phyloP scores from a whole-genome alignment of 257 asterid genomes.

The Jaltomata sinuosa region DNA sequence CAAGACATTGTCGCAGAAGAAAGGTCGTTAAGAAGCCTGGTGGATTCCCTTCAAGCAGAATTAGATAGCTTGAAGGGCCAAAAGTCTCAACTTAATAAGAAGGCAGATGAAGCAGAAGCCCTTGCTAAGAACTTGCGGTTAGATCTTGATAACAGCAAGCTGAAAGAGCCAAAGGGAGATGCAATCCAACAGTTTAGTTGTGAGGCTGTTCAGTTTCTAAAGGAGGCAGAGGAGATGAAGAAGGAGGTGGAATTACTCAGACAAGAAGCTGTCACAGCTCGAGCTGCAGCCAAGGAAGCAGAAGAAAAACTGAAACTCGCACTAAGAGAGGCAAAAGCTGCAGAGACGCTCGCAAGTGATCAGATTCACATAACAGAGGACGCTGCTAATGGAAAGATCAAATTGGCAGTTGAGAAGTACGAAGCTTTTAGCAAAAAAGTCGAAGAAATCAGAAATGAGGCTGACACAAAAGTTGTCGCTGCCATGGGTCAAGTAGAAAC shows the following conservation, averaged over 20 bases:
- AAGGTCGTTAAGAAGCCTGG: neutral
- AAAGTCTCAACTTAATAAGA: neutral
- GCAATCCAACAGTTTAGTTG: constrained; percentile 25
- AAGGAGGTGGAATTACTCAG: constrained; percentile 17
- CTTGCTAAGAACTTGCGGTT: constrained; percentile 4
- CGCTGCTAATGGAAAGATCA: constrained; percentile 31
- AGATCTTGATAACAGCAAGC: neutral
- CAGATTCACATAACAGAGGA: constrained; percentile 11
- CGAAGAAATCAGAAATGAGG: constrained; percentile 23
- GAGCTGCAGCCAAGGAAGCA: constrained; percentile 25
- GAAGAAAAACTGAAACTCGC: constrained; percentile 43
- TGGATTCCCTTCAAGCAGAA: constrained; percentile 9
- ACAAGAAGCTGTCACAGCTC: constrained; percentile 45
- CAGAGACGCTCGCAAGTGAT: constrained; percentile 38
- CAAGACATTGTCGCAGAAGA: constrained; percentile 4
- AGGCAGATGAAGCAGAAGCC: constrained; percentile 5
- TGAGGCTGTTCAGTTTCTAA: constrained; percentile 35
- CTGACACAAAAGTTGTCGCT: constrained; percentile 45
- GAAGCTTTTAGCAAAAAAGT: constrained; percentile 34
- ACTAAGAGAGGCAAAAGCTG: constrained; percentile 41
- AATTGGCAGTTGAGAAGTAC: constrained; percentile 35
- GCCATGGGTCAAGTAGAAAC: constrained; percentile 41
- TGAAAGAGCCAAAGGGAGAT: constrained; percentile 1
- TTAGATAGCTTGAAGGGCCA: constrained; percentile 2
- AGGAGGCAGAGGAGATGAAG: constrained; percentile 33